phyloP scores from a whole-genome alignment of 768 basidiomycete genomes.

The Porphyrellus cyaneotinctus region DNA sequence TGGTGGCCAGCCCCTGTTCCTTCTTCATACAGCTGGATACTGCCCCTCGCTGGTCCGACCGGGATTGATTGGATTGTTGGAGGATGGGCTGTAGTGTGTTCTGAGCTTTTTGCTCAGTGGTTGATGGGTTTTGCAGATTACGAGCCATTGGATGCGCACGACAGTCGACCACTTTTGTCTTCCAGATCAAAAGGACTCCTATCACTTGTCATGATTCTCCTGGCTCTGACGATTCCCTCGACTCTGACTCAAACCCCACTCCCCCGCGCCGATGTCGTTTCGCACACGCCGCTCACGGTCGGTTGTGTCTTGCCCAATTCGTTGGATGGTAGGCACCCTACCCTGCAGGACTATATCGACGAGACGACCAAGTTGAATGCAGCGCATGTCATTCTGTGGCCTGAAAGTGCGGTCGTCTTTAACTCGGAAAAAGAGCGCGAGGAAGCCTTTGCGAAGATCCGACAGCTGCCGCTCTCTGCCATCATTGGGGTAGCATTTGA shows the following conservation, averaged over 20 bases:
- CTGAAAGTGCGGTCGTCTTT: slow-evolving; percentile 74
- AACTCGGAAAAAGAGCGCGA: slow-evolving; percentile 45
- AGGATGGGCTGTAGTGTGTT: slow-evolving; percentile 68
- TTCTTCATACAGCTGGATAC: slow-evolving; percentile 61
- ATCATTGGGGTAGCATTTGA: slow-evolving; percentile 72
- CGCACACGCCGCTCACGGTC: slow-evolving; percentile 55
- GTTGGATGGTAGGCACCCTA: slow-evolving; percentile 39
- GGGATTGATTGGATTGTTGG: slow-evolving; percentile 71
- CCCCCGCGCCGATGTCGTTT: slow-evolving; percentile 28
- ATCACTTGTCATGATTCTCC: slow-evolving; percentile 39
- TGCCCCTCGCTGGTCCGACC: slow-evolving; percentile 51
- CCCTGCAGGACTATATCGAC: slow-evolving; percentile 55
- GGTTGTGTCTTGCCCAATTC: slow-evolving; percentile 64
- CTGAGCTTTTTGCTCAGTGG: slow-evolving; percentile 52
- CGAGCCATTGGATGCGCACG: slow-evolving; percentile 9
- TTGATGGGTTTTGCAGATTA: slow-evolving; percentile 42
- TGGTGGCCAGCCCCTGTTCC: slow-evolving; percentile 58
- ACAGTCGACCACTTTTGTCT: slow-evolving; percentile 12
- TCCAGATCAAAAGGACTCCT: slow-evolving; percentile 26
- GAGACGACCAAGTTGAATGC: slow-evolving; percentile 48
- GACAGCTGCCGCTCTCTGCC: slow-evolving; percentile 24
- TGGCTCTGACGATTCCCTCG: slow-evolving; percentile 54
- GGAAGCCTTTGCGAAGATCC: slow-evolving; percentile 45
- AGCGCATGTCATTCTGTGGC: slow-evolving; percentile 70
- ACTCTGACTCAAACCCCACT: slow-evolving; percentile 42